These are phyloP conservation scores for Heterobasidion irregulare DNA, from an alignment of 1,284 basidiomycete species.

Conservation along the genomic window DNA sequence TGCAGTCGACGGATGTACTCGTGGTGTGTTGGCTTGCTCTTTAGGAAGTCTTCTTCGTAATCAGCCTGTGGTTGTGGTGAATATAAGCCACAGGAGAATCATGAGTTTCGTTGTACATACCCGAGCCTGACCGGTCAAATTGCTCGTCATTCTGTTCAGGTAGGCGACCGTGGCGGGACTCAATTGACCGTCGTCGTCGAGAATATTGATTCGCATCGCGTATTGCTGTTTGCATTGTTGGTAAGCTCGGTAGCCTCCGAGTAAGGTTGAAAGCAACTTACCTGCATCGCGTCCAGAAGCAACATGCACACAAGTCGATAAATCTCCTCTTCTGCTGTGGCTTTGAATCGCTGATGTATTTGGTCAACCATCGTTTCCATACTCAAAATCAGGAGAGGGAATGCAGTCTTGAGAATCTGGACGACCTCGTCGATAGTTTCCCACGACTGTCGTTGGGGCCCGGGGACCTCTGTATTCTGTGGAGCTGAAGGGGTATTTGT, in stretches of 20 bases:
- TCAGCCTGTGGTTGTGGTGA: conserved; percentile 48
- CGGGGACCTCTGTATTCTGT: conserved; percentile 14
- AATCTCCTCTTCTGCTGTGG: conserved; percentile 88
- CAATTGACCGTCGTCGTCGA: conserved; percentile 76
- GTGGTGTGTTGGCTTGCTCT: conserved; percentile 71
- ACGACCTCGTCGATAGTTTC: conserved; percentile 95
- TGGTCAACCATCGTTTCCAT: conserved; percentile 99
- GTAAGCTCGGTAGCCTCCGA: neutral
- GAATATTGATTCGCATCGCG: conserved; percentile 54
- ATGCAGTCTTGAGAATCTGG: conserved; percentile 92
- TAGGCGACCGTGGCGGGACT: conserved; percentile 48
- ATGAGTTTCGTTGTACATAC: conserved; percentile 28
- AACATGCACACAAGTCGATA: conserved; percentile 89
- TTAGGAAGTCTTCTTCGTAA: conserved; percentile 90
- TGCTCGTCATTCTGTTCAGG: conserved; percentile 69
- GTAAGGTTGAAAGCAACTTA: conserved; percentile 18
- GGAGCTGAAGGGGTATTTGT: conserved; percentile 11
- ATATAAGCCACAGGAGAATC: neutral
- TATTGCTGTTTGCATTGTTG: conserved; percentile 43
- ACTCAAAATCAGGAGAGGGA: conserved; percentile 90
- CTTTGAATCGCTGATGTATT: conserved; percentile 88
- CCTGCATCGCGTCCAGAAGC: conserved; percentile 65
- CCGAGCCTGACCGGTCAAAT: conserved; percentile 57
- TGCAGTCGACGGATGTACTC: conserved; percentile 91
- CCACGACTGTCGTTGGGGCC: conserved; percentile 66